Percentiles rank a stretch among this genome's conserved stretches.
phyloP scores from a whole-genome alignment of 352 stramenopile species.

The Phytopythium chamaehyphon region DNA sequence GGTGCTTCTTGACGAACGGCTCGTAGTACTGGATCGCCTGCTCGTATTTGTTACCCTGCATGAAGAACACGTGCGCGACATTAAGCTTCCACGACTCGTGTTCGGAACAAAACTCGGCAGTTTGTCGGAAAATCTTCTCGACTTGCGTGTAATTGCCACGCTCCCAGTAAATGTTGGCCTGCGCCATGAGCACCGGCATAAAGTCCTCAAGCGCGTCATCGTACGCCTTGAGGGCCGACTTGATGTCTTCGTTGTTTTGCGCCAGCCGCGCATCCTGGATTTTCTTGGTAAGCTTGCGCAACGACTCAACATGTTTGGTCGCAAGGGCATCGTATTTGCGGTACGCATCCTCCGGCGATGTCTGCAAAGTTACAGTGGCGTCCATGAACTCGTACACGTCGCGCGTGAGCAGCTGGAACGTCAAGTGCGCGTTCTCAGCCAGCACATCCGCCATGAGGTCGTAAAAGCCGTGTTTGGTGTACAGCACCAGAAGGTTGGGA shows the following conservation, averaged over 20 bases:
- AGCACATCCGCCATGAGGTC: slow-evolving; percentile 93
- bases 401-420: slow-evolving; percentile 90
- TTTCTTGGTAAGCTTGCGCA: slow-evolving; percentile 93
- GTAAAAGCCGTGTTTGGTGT: slow-evolving; percentile 94
- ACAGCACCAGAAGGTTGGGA: slow-evolving; percentile 93
- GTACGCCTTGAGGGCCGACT: slow-evolving; percentile 90
- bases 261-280: slow-evolving; percentile 91
- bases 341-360: slow-evolving; percentile 93
- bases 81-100: slow-evolving; percentile 96
- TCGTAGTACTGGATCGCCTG: slow-evolving; percentile 94
- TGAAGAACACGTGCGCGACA: slow-evolving; percentile 95
- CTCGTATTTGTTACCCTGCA: slow-evolving; percentile 90
- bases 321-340: slow-evolving; percentile 92
- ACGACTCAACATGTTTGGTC: slow-evolving; percentile 90
- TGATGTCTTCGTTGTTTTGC: slow-evolving; percentile 92
- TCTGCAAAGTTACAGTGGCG: slow-evolving; percentile 90
- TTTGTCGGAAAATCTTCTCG: slow-evolving; percentile 94
- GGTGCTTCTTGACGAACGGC: slow-evolving; percentile 91
- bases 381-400: slow-evolving; percentile 97
- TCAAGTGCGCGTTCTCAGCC: slow-evolving; percentile 93
- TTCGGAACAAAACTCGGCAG: slow-evolving; percentile 94
- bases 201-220: slow-evolving; percentile 93
- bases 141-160: slow-evolving; percentile 95
- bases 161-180: slow-evolving; percentile 96
- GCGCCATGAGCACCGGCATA: slow-evolving; percentile 96